phyloP scores from a whole-genome alignment of 164 flowering plant genomes.

The Paratinospora sagittata region DNA sequence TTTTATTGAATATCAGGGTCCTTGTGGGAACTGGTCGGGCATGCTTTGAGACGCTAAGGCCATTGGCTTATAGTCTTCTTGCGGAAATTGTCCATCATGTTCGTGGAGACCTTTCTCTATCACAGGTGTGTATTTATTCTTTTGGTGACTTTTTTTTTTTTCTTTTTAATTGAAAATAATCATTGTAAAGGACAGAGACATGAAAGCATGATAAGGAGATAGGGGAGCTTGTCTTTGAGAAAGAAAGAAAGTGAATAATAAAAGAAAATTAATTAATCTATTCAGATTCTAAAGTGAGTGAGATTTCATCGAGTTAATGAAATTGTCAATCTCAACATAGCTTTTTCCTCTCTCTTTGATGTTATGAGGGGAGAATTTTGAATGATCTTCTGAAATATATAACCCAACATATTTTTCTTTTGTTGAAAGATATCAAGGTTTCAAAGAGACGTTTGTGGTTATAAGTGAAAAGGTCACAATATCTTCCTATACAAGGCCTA shows the following conservation, averaged over 20 bases:
- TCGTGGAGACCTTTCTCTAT: slow-evolving; percentile 71
- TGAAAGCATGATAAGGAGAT: too few relatives aligned
- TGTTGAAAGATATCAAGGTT: too few relatives aligned
- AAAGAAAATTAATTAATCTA: too few relatives aligned
- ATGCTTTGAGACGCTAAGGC: slow-evolving; percentile 91
- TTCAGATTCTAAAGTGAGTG: neutral
- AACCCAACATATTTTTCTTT: too few relatives aligned
- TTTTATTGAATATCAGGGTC: slow-evolving; percentile 47
- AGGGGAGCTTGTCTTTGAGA: neutral
- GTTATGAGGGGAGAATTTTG: too few relatives aligned
- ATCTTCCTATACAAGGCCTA: too few relatives aligned
- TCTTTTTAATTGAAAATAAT: neutral
- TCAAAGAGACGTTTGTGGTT: too few relatives aligned
- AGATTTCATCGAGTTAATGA: too few relatives aligned
- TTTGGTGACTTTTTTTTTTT: neutral
- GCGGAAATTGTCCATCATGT: slow-evolving; percentile 99
- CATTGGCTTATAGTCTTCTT: slow-evolving; percentile 91
- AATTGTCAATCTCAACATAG: too few relatives aligned
- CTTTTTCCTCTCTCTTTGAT: too few relatives aligned
- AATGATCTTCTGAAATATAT: too few relatives aligned
- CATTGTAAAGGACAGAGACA: neutral
- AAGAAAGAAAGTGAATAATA: neutral
- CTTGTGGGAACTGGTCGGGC: slow-evolving; percentile 94
- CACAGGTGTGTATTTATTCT: slow-evolving; percentile 55
- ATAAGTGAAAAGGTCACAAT: too few relatives aligned